These are phyloP conservation scores for Boletus speciosus DNA, from an alignment of 768 basidiomycete genomes.

Conservation along the genomic window DNA sequence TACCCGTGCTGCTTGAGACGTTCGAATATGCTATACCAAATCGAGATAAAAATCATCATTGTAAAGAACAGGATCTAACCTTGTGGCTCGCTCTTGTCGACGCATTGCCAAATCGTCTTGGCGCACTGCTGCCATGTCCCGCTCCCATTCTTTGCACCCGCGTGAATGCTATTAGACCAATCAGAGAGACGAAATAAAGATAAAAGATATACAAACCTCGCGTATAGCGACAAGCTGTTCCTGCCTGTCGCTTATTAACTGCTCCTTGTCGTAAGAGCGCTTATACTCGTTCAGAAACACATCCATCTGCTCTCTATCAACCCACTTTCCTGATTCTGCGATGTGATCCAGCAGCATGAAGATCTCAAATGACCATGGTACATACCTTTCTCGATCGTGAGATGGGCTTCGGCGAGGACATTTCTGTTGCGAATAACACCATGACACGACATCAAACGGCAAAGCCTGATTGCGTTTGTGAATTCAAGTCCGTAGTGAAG, in stretches of 20 bases:
- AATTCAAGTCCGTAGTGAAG: not conserved
- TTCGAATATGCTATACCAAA: slow-evolving; percentile 4
- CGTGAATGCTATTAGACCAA: slow-evolving; percentile 1
- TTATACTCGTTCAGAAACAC: slow-evolving; percentile 6
- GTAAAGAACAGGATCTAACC: not conserved
- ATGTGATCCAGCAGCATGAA: not conserved
- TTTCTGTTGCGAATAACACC: not conserved
- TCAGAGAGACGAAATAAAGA: not conserved
- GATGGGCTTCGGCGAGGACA: not conserved
- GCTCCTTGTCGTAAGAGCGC: not conserved
- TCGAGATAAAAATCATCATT: not conserved
- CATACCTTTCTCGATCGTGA: not conserved
- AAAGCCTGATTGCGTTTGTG: not conserved
- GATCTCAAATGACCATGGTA: not conserved
- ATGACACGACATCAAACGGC: not conserved
- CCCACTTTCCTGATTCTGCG: not conserved
- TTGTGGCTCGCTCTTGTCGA: not conserved
- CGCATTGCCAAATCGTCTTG: not conserved
- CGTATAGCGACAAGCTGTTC: not conserved
- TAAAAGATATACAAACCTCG: not conserved
- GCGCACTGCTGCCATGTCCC: not conserved
- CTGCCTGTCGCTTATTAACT: not conserved
- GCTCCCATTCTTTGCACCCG: not conserved
- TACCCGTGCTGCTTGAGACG: slow-evolving; percentile 8
- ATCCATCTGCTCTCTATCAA: slow-evolving; percentile 12